phyloP scores from a whole-genome alignment of 2,329 filamentous ascomycete species.

The Zymoseptoria crescenta region DNA sequence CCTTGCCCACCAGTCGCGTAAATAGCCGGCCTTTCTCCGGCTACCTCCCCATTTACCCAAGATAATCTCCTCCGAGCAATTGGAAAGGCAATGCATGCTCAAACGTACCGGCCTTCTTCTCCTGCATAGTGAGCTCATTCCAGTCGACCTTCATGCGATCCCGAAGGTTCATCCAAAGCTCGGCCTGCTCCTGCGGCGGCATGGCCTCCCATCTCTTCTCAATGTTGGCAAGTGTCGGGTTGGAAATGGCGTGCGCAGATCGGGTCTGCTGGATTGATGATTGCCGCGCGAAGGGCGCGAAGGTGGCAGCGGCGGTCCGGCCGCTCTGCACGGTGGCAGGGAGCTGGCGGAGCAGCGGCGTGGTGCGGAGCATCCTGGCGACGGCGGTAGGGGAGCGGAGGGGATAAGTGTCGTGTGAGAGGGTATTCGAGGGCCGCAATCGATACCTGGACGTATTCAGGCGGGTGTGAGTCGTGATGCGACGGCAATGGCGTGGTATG shows the following conservation, averaged over 20 bases:
- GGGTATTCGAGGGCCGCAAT: not conserved
- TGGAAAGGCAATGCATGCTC: not conserved
- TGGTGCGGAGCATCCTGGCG: slow-evolving; percentile 17
- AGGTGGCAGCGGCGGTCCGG: slow-evolving; percentile 13
- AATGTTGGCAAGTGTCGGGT: slow-evolving; percentile 94
- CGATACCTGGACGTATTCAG: not conserved
- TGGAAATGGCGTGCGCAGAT: slow-evolving; percentile 88
- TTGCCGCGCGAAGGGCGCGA: slow-evolving; percentile 14
- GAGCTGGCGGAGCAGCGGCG: slow-evolving; percentile 17
- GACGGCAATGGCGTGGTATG: not conserved
- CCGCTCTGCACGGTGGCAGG: slow-evolving; percentile 15
- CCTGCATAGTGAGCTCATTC: slow-evolving; percentile 87
- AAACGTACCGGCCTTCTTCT: slow-evolving; percentile 83
- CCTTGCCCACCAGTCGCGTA: not conserved
- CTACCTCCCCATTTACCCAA: not conserved
- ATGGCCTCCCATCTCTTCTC: slow-evolving; percentile 99
- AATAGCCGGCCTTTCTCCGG: not conserved
- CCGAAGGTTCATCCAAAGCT: slow-evolving; percentile 96
- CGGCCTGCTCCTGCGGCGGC: slow-evolving; percentile 97
- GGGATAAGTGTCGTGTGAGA: not conserved
- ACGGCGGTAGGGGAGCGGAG: slow-evolving; percentile 7
- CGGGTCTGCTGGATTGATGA: slow-evolving; percentile 32
- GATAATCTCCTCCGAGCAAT: not conserved
- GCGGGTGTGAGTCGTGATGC: not conserved
- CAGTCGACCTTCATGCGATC: slow-evolving; percentile 99